Evolutionary conservation across 75 land plant species (phyloP).

Genomic region (Larix kaempferi): DNA sequence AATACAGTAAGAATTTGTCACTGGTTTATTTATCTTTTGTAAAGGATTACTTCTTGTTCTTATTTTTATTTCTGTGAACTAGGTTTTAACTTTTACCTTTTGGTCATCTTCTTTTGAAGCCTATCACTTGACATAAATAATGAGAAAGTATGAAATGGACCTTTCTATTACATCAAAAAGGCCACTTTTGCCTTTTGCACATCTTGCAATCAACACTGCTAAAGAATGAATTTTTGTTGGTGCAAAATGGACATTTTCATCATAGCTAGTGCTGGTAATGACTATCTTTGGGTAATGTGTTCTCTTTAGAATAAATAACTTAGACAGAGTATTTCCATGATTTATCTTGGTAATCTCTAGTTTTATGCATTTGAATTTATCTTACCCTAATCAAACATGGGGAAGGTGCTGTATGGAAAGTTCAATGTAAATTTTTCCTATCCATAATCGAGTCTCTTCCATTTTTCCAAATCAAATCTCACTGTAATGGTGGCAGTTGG

Average conservation of each 20-base stretch:
- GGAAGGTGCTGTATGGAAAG: too few relatives aligned
- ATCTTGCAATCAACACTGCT: background rate
- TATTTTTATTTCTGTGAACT: background rate
- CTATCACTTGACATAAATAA: background rate
- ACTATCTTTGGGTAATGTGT: too few relatives aligned
- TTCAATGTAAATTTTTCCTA: too few relatives aligned
- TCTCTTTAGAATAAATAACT: too few relatives aligned
- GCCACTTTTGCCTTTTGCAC: conserved; percentile 1
- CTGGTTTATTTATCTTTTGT: background rate
- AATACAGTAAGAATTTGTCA: conserved; percentile 22
- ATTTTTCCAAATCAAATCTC: too few relatives aligned
- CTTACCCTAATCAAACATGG: too few relatives aligned
- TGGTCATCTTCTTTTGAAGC: background rate
- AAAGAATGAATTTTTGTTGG: background rate
- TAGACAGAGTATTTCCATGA: background rate
- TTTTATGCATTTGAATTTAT: too few relatives aligned
- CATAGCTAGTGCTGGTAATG: too few relatives aligned
- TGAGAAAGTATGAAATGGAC: background rate
- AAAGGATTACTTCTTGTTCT: background rate
- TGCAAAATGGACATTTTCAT: too few relatives aligned
- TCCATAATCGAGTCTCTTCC: too few relatives aligned
- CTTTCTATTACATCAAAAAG: background rate
- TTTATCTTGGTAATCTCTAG: background rate
- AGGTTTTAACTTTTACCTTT: background rate
- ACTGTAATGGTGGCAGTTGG: too few relatives aligned